Base-by-base conservation (phyloP, 139 green algal genomes). In the Chlorella sp. region DNA sequence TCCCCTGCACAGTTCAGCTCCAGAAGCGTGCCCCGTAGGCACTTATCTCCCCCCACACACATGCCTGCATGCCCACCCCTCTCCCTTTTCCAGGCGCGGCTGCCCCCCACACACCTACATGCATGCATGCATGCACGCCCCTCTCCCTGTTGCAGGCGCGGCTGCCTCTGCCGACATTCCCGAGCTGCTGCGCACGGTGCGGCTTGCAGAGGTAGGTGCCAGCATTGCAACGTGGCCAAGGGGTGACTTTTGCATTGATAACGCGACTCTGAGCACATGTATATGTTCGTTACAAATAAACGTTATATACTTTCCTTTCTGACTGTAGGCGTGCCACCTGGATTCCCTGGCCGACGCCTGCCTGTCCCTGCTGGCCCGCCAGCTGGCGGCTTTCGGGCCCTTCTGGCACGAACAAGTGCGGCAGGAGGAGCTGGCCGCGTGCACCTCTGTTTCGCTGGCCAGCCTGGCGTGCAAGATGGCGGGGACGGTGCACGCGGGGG, bases 191-290 rank as follows among this genome's bases (percentile, higher is more conserved):
- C 14, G 5, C 68, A 81, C 68, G 1, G 68, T 81, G 30, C 84
- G 81, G 84, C 84, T 88, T 66, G 84, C 84, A 30, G 84, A 88
- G 68, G n/a, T n/a, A n/a, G n/a, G n/a, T n/a, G n/a, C n/a, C n/a
- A n/a, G n/a, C n/a, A n/a, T n/a, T n/a, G n/a, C n/a, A n/a, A n/a
- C n/a, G n/a, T n/a, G n/a, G n/a, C n/a, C n/a, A n/a, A n/a, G n/a
- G n/a, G n/a, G n/a, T n/a, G n/a, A n/a, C n/a, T n/a, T n/a, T n/a
- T n/a, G n/a, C n/a, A n/a, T n/a, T n/a, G n/a, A n/a, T n/a, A n/a
- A n/a, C n/a, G n/a, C n/a, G n/a, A n/a, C n/a, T n/a, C n/a, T n/a
- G n/a, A n/a, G n/a, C n/a, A n/a, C n/a, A n/a, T n/a, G n/a, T n/a
- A n/a, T n/a, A n/a, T n/a, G n/a, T n/a, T n/a, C n/a, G n/a, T n/a